Percentiles rank a stretch among this genome's conserved stretches.
Conservation (phyloP, 306 rosid species). For the Rosa persica region DNA sequence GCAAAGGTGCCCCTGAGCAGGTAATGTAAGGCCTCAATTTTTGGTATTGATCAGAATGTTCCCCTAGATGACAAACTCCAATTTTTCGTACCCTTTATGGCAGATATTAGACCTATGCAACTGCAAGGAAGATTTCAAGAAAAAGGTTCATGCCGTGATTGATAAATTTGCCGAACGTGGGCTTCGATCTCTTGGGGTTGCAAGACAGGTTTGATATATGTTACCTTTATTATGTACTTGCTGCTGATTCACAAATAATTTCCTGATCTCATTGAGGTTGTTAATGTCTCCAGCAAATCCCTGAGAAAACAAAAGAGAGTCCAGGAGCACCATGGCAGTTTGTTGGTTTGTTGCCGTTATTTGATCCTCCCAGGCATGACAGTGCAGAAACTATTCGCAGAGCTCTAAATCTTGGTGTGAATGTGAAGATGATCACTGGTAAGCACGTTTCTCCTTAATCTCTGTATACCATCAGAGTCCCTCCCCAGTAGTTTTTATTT, state of each 20-base stretch:
- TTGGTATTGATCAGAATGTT: constrained; percentile 2
- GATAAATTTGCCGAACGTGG: constrained; percentile 99
- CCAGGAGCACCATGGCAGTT: constrained; percentile 93
- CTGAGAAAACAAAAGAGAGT: constrained; percentile 79
- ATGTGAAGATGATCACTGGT: constrained; percentile 99
- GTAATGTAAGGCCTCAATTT: constrained; percentile 41
- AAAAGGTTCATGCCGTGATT: constrained; percentile 61
- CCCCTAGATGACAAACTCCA: constrained; percentile 15
- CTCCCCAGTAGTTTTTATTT: not conserved
- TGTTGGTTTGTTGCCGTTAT: constrained; percentile 84
- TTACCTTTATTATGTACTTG: constrained; percentile 17
- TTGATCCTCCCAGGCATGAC: constrained; percentile 99
- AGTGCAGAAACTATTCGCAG: constrained; percentile 99
- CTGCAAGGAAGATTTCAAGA: constrained; percentile 79
- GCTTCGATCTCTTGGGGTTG: constrained; percentile 92
- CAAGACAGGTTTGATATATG: constrained; percentile 73
- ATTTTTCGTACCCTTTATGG: constrained; percentile 22
- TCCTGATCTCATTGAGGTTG: constrained; percentile 20
- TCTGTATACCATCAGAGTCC: not conserved
- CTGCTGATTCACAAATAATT: constrained; percentile 7
- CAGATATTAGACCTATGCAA: constrained; percentile 91
- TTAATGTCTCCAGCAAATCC: constrained; percentile 57
- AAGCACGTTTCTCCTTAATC: constrained; percentile 22
- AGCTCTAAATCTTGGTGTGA: constrained; percentile 98
- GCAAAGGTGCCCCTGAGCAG: constrained; percentile 99